These are phyloP conservation scores for Lepiota brunneoincarnata DNA, from an alignment of 768 basidiomycete genomes.

Conservation along the genomic window DNA sequence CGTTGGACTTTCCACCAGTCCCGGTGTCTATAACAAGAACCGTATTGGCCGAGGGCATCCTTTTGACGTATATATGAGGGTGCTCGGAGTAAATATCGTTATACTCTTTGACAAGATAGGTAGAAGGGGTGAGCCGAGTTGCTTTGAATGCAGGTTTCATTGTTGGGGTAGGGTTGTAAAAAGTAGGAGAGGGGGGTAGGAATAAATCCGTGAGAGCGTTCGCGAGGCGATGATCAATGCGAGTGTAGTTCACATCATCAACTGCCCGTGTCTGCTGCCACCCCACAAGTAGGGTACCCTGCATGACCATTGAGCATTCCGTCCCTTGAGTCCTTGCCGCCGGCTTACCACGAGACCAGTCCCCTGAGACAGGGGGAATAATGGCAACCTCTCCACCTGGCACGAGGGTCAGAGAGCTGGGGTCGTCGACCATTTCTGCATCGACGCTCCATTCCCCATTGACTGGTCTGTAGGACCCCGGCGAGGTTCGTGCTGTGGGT, in stretches of 20 bases:
- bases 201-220: too few relatives aligned
- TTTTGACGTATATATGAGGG: constrained; percentile 54
- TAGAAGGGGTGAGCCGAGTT: constrained; percentile 26
- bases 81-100: constrained; percentile 50
- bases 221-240: too few relatives aligned
- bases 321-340: too few relatives aligned
- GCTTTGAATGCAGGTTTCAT: constrained; percentile 25
- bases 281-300: too few relatives aligned
- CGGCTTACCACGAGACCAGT: too few relatives aligned
- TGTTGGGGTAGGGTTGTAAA: not conserved
- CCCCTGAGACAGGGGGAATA: constrained; percentile 82
- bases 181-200: not conserved
- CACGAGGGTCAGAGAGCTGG: constrained; percentile 40
- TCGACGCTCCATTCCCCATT: constrained; percentile 86
- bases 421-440: constrained; percentile 73
- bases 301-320: too few relatives aligned
- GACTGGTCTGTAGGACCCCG: constrained; percentile 54
- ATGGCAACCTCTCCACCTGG: constrained; percentile 80
- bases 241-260: too few relatives aligned
- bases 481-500: constrained; percentile 50
- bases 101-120: constrained; percentile 46
- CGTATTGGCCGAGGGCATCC: constrained; percentile 33
- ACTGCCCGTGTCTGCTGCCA: too few relatives aligned
- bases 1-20: constrained; percentile 45
- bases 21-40: constrained; percentile 54